phyloP scores from a whole-genome alignment of 2,329 filamentous ascomycete genomes.

The Penicillium sp. region DNA sequence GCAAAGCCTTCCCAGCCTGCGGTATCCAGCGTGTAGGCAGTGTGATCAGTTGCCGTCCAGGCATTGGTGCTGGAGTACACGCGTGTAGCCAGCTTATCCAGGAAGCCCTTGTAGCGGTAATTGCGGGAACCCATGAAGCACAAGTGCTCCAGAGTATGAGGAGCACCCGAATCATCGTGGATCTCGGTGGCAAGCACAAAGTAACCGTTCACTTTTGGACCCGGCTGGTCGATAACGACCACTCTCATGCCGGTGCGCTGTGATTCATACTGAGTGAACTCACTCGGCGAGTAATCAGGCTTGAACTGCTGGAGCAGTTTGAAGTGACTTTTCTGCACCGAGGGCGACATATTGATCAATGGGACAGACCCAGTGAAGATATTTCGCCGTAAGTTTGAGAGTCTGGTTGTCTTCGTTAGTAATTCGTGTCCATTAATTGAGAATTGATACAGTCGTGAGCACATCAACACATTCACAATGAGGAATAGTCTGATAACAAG shows the following conservation, averaged over 20 bases:
- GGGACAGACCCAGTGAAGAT: constrained; percentile 16
- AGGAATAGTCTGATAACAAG: not conserved
- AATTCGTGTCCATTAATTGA: not conserved
- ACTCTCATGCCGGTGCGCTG: constrained; percentile 89
- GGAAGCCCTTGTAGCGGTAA: constrained; percentile 87
- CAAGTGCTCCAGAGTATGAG: constrained; percentile 73
- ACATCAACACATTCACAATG: not conserved
- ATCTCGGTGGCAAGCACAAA: constrained; percentile 96
- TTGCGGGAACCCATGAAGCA: constrained; percentile 86
- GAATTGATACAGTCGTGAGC: not conserved
- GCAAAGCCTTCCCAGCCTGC: constrained; percentile 96
- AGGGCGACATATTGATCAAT: constrained; percentile 47
- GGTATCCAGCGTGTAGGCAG: constrained; percentile 87
- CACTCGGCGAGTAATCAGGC: constrained; percentile 79
- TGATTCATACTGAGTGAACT: constrained; percentile 92
- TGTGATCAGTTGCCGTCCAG: constrained; percentile 94
- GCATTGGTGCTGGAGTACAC: constrained; percentile 93
- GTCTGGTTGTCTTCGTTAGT: constrained; percentile 19
- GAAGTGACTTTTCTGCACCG: constrained; percentile 53
- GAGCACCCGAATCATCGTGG: constrained; percentile 89
- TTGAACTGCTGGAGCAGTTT: constrained; percentile 76
- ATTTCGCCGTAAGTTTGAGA: constrained; percentile 15
- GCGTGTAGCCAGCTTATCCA: constrained; percentile 86
- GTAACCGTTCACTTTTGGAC: constrained; percentile 90
- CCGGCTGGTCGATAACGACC: constrained; percentile 80